Evolutionary conservation across 805 yeast species (phyloP).

Genomic region (Schizosaccharomyces lindneri): DNA sequence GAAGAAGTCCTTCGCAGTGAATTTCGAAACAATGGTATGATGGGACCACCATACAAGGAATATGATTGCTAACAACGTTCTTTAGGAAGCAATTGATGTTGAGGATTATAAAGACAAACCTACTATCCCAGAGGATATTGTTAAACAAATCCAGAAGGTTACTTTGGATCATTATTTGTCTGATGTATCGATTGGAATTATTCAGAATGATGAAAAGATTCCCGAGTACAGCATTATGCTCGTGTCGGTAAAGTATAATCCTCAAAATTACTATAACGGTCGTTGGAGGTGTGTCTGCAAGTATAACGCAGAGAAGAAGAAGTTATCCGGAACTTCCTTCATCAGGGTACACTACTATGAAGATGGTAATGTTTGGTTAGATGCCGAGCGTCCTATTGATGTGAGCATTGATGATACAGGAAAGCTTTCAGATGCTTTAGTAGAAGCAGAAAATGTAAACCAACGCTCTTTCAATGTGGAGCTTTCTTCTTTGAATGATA

Average conservation of each 20-base stretch:
- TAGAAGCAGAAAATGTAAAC: conserved; percentile 29
- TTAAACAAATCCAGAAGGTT: conserved; percentile 22
- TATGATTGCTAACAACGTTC: background rate
- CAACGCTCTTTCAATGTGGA: conserved; percentile 36
- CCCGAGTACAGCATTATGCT: conserved; percentile 22
- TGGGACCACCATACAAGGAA: too few relatives aligned
- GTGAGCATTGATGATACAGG: conserved; percentile 8
- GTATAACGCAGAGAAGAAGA: conserved; percentile 14
- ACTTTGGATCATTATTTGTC: conserved; percentile 45
- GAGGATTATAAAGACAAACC: background rate
- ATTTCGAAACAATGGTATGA: background rate
- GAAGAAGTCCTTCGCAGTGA: background rate
- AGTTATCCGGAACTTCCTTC: conserved; percentile 27
- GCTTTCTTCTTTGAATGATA: conserved; percentile 51
- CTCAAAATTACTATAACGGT: conserved; percentile 67
- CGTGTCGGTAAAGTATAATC: conserved; percentile 46
- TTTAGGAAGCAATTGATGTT: background rate
- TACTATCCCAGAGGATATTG: conserved; percentile 4
- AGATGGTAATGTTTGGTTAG: conserved; percentile 80
- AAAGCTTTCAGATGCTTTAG: conserved; percentile 23
- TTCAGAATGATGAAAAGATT: conserved; percentile 10
- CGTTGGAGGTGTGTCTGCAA: conserved; percentile 54
- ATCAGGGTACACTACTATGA: conserved; percentile 81
- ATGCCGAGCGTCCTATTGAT: conserved; percentile 17
- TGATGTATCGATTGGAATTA: conserved; percentile 22